Evolutionary conservation across 2,329 filamentous ascomycete genomes (phyloP), one percentile per base, ranked within the genome.

Genomic region (Aspergillus sp.): DNA sequence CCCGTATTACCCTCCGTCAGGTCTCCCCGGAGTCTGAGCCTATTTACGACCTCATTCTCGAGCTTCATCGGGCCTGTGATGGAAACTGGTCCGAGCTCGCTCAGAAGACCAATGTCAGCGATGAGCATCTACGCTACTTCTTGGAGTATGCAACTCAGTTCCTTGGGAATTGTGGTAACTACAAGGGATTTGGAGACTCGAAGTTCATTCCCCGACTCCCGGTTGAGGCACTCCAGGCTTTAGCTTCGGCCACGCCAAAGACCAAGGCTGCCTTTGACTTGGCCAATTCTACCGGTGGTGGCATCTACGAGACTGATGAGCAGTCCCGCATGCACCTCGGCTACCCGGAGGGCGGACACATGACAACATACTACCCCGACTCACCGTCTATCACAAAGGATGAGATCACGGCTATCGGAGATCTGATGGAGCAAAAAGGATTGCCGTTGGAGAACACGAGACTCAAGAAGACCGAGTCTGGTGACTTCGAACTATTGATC

Each of bases 121-220:
- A 87, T 54, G 81, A 87, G 57, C 84, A 91, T 57, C 73, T 92
- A 49, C 82, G 83, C 15, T 81, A 83, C 62, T 93, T 93, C 78
- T 81, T 94, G 39, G 86, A 92, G 74, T 95, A 94, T 74, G 83
- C 89, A 7, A 86, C 85, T 30, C 89, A 91, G 75, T 92, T 95
- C 75, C 81, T 95, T 2, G 90, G 90, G 48, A 95, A 94, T 72
- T 83, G 83, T 63, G 90, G 91, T 64, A 95, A 95, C 76, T 95
- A 94, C 80, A 94, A 94, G 80, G 90, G 89, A 67, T 94, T 93
- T 70, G 91, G 91, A 47, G 90, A 95, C 76, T 86, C 88, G 69
- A 95, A 95, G 73, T 93, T 95, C 72, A 84, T 95, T 59, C 91
- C 91, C 2, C 83, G 90, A 67, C 86, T 90, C 70, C 81, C 83